Percentiles rank a stretch among this genome's conserved stretches.
phyloP scores from a whole-genome alignment of 176 grass and related monocot species.

The Carex scoparia region DNA sequence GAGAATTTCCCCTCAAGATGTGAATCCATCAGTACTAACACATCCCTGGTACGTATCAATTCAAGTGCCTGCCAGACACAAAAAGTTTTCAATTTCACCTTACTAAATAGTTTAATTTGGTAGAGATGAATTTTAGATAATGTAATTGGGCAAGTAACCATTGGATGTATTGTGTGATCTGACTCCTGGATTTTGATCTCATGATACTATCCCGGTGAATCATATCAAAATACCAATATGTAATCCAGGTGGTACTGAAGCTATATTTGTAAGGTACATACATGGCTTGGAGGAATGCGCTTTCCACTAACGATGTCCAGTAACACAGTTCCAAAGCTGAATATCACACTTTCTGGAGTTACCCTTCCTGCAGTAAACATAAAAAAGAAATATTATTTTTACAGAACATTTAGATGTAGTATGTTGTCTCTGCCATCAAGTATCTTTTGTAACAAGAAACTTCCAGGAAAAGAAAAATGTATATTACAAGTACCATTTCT shows the following conservation, averaged over 20 bases:
- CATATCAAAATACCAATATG: not conserved
- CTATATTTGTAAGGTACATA: conserved; percentile 34
- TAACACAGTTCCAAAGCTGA: conserved; percentile 92
- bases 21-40: conserved; percentile 76
- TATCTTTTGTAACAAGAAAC: not conserved
- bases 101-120: not conserved
- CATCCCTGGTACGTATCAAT: conserved; percentile 76
- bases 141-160: not conserved
- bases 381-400: not conserved
- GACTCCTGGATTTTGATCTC: not conserved
- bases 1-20: conserved; percentile 97
- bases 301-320: conserved; percentile 97
- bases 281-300: conserved; percentile 91
- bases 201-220: not conserved
- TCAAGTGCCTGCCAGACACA: conserved; percentile 67
- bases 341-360: conserved; percentile 93
- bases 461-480: conserved; percentile 16
- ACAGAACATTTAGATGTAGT: conserved; percentile 7
- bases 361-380: conserved; percentile 60
- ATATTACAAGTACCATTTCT: conserved; percentile 64
- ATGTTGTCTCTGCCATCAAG: not conserved
- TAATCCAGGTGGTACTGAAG: not conserved
- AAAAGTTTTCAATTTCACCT: conserved; percentile 2
- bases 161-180: not conserved
- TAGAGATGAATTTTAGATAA: conserved; percentile 1